A percentile compares a stretch with the other conserved stretches of the same genome.
Evolutionary conservation across 75 land plant species (phyloP).

Genomic region (Cryptomeria japonica): DNA sequence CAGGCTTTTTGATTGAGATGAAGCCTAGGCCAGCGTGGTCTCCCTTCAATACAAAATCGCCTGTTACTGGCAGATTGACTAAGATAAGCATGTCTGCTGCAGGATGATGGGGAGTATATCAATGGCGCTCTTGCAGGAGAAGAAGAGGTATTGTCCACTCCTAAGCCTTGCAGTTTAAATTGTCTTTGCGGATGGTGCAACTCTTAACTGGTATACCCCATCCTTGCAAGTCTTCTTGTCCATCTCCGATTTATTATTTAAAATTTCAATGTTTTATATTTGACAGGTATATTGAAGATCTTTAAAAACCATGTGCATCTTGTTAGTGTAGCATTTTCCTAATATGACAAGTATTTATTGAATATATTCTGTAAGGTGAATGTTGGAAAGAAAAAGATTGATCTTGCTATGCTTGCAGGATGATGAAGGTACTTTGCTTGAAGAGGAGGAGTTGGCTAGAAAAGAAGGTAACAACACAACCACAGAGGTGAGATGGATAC

Average conservation of each 20-base stretch:
- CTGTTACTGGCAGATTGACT: slow-evolving; percentile 41
- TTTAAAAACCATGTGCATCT: neutral
- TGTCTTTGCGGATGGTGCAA: slow-evolving; percentile 12
- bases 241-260: neutral
- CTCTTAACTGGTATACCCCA: slow-evolving; percentile 8
- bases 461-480: slow-evolving; percentile 40
- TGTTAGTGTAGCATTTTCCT: neutral
- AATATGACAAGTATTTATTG: neutral
- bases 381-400: neutral
- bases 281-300: neutral
- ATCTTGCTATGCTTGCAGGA: slow-evolving; percentile 46
- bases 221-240: neutral
- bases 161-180: slow-evolving; percentile 10
- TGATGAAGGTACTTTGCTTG: slow-evolving; percentile 83
- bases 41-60: slow-evolving; percentile 21
- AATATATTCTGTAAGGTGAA: neutral
- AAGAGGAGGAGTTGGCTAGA: slow-evolving; percentile 80
- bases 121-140: slow-evolving; percentile 43
- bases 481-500: slow-evolving; percentile 58
- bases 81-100: slow-evolving; percentile 51
- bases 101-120: slow-evolving; percentile 85
- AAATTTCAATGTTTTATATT: neutral
- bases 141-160: slow-evolving; percentile 43
- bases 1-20: slow-evolving; percentile 38
- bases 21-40: slow-evolving; percentile 26